Conservation (phyloP, 805 yeast species). For the Starmerella apicola region DNA sequence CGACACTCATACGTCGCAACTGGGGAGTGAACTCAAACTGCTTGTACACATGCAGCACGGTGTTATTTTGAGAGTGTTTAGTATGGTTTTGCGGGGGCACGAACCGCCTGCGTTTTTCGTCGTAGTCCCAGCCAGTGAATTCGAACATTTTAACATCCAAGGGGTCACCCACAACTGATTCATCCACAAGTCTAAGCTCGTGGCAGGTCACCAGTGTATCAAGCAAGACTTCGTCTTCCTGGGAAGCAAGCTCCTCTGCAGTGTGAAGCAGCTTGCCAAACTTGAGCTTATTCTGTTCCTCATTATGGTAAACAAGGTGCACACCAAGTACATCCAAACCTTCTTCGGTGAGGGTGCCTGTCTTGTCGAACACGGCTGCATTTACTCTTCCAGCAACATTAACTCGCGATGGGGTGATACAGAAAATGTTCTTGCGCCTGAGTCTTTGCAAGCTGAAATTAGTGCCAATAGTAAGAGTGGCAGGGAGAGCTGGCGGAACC, state of each 20-base stretch:
- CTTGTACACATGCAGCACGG: conserved; percentile 34
- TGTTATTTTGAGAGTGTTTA: not conserved
- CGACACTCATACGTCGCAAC: conserved; percentile 81
- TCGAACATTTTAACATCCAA: conserved; percentile 87
- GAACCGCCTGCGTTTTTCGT: conserved; percentile 41
- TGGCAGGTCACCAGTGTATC: conserved; percentile 62
- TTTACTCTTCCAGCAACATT: conserved; percentile 94
- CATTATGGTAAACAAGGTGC: conserved; percentile 28
- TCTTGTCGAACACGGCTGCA: conserved; percentile 84
- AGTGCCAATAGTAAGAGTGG: conserved; percentile 92
- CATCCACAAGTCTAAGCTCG: conserved; percentile 67
- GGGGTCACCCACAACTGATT: conserved; percentile 83
- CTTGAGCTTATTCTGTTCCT: conserved; percentile 3
- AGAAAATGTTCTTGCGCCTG: conserved; percentile 56
- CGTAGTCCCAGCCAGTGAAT: conserved; percentile 65
- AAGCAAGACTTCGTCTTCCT: conserved; percentile 10
- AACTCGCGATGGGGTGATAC: conserved; percentile 88
- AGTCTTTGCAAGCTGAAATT: conserved; percentile 77
- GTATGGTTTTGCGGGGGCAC: conserved; percentile 9
- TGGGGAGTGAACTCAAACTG: conserved; percentile 74
- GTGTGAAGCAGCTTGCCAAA: conserved; percentile 17
- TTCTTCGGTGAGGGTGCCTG: conserved; percentile 95
- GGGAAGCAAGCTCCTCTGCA: conserved; percentile 12
- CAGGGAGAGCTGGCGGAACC: conserved; percentile 97
- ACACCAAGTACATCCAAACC: conserved; percentile 76